Evolutionary conservation across 441 rosid genomes (phyloP).

Genomic region (Flueggea neowawraea): DNA sequence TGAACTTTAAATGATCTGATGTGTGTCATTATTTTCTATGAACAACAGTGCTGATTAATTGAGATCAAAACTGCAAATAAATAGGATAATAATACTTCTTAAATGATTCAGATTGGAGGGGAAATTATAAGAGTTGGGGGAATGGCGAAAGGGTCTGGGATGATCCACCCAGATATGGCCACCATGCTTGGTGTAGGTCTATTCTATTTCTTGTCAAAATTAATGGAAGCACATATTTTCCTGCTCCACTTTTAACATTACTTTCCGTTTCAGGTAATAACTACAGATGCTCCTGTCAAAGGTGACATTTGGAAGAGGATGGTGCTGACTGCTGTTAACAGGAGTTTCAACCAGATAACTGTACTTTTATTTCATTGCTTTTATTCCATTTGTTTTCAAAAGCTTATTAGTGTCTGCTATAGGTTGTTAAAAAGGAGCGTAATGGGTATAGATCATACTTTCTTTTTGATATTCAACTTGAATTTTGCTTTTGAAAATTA

Average conservation of each 20-base stretch:
- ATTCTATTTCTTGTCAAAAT: background rate
- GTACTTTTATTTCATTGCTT: constrained; percentile 42
- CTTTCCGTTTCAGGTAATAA: constrained; percentile 64
- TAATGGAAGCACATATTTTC: constrained; percentile 1
- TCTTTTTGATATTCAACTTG: no score
- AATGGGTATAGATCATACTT: no score
- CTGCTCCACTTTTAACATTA: constrained; percentile 1
- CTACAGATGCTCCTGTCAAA: constrained; percentile 81
- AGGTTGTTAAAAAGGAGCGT: background rate
- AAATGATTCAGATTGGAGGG: constrained; percentile 65
- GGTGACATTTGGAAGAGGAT: constrained; percentile 93
- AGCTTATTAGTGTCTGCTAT: constrained; percentile 1
- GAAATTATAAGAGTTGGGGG: constrained; percentile 72
- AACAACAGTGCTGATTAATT: background rate
- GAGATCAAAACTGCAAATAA: background rate
- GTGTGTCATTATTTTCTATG: background rate
- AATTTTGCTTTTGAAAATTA: no score
- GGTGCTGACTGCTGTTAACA: constrained; percentile 78
- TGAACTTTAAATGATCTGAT: background rate
- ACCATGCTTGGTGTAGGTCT: constrained; percentile 90
- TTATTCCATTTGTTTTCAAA: constrained; percentile 2
- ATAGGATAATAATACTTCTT: constrained; percentile 3
- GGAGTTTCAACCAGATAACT: constrained; percentile 98
- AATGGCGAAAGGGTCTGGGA: constrained; percentile 98
- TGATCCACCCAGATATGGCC: constrained; percentile 99